Evolutionary conservation across 257 asterid species (phyloP), one percentile per base, ranked within the genome.

Genomic region (Nicotiana otophora): DNA sequence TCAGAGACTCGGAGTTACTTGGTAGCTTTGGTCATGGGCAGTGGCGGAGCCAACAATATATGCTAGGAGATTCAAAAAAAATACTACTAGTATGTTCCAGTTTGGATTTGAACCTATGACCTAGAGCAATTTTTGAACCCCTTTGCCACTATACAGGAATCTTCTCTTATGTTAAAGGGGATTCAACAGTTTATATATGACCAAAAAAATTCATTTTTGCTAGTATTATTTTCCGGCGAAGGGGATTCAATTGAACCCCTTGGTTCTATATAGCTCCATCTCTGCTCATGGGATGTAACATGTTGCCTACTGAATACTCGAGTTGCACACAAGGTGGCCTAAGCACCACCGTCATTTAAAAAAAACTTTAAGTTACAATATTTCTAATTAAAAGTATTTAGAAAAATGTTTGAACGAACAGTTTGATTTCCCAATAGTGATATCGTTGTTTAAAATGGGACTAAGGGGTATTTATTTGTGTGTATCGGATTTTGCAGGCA

Each of bases 401-500:
- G 33, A 69, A 19, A 69, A 69, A n/a, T 36, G 58, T 70, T 42
- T n/a, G 57, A n/a, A 39, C 20, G 16, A 30, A 39, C 33, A 39
- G 2, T 39, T 5, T n/a, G 57, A n/a, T 11, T 46, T 46, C 39
- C 6, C 48, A 2, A 23, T 63, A 39, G 62, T 4, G 62, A 42
- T 63, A 39, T 28, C 28, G 36, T 55, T 14, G 11, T 15, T 54
- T 20, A 33, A 48, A 64, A 78, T 42, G 51, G 48, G 33, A 30
- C 33, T 14, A 23, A 55, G 36, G 61, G 58, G 76, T 61, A 9
- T 26, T 67, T 31, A 4, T 67, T 30, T 12, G 30, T 30, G 68
- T 75, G 79, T 68, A 15, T 86, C 12, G 51, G 55, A 39, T 77
- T 17, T 55, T 57, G 16, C 86, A 96, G 99, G 98, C 90, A n/a